phyloP scores from a whole-genome alignment of 2,329 filamentous ascomycete species.

The Tolypocladium endophyticum region DNA sequence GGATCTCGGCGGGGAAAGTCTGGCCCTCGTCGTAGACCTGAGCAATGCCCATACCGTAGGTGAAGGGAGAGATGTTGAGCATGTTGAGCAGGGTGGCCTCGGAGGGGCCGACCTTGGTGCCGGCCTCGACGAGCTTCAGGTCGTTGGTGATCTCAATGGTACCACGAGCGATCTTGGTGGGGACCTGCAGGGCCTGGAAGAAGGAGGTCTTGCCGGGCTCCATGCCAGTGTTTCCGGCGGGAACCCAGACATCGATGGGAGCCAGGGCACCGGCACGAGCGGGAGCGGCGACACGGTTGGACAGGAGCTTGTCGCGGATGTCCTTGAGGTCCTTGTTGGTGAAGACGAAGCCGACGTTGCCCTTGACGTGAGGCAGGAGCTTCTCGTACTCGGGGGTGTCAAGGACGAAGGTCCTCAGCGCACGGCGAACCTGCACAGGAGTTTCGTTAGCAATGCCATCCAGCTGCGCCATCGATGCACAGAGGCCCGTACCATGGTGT shows the following conservation, averaged over 20 bases:
- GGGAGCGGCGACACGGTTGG: slow-evolving; percentile 95
- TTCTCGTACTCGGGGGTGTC: slow-evolving; percentile 97
- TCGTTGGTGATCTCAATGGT: slow-evolving; percentile 99
- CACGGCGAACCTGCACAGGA: slow-evolving; percentile 68
- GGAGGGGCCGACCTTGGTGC: slow-evolving; percentile 91
- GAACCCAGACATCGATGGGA: slow-evolving; percentile 85
- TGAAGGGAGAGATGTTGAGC: slow-evolving; percentile 99
- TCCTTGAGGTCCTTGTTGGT: slow-evolving; percentile 93
- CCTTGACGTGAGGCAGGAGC: slow-evolving; percentile 89
- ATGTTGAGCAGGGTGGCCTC: slow-evolving; percentile 99
- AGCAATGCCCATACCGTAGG: slow-evolving; percentile 91
- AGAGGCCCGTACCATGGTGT: slow-evolving; percentile 75
- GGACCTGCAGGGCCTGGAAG: slow-evolving; percentile 99
- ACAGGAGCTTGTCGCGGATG: slow-evolving; percentile 84
- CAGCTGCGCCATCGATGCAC: slow-evolving; percentile 1
- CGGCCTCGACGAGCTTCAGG: slow-evolving; percentile 92
- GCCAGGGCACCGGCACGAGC: slow-evolving; percentile 96
- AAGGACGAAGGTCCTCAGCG: slow-evolving; percentile 83
- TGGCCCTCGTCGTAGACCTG: slow-evolving; percentile 99
- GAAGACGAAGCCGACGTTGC: slow-evolving; percentile 99
- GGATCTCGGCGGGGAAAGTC: slow-evolving; percentile 72
- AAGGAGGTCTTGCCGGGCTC: slow-evolving; percentile 99
- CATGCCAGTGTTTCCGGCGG: slow-evolving; percentile 99
- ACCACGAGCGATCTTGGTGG: slow-evolving; percentile 99
- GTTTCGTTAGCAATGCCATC: slow-evolving; percentile 7